phyloP scores from a whole-genome alignment of 1,139 yeast genomes.

The Yamadazyma friedrichii region DNA sequence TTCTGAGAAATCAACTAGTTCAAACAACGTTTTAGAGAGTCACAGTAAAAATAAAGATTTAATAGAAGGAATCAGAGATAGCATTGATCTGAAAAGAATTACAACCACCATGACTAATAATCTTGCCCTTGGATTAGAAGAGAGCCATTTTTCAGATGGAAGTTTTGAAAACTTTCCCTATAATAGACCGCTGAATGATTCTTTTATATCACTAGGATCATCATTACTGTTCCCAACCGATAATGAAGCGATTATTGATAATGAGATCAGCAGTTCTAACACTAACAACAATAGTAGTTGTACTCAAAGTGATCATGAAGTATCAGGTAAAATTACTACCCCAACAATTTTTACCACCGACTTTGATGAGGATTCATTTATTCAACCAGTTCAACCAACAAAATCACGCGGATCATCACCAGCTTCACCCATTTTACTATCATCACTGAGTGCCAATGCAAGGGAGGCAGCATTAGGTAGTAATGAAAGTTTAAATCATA shows the following conservation, averaged over 20 bases:
- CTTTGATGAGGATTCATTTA: slow-evolving; percentile 4
- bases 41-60: slow-evolving; percentile 9
- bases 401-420: slow-evolving; percentile 14
- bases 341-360: slow-evolving; percentile 6
- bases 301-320: neutral
- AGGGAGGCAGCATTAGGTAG: slow-evolving; percentile 19
- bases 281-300: neutral
- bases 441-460: slow-evolving; percentile 21
- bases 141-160: slow-evolving; percentile 4
- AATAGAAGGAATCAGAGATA: slow-evolving; percentile 26
- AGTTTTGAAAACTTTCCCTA: slow-evolving; percentile 7
- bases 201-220: slow-evolving; percentile 17
- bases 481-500: slow-evolving; percentile 15
- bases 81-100: slow-evolving; percentile 27
- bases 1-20: slow-evolving; percentile 20
- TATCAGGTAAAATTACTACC: neutral
- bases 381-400: slow-evolving; percentile 13
- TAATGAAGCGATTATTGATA: too few species aligned
- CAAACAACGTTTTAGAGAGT: neutral
- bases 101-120: slow-evolving; percentile 11
- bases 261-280: neutral
- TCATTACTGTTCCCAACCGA: slow-evolving; percentile 7
- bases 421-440: slow-evolving; percentile 17
- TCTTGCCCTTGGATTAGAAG: slow-evolving; percentile 7
- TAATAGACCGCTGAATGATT: slow-evolving; percentile 7